Evolutionary conservation across 495 filamentous ascomycete genomes (phyloP), one percentile per base, ranked within the genome.

Genomic region (Aspergillus wentii): DNA sequence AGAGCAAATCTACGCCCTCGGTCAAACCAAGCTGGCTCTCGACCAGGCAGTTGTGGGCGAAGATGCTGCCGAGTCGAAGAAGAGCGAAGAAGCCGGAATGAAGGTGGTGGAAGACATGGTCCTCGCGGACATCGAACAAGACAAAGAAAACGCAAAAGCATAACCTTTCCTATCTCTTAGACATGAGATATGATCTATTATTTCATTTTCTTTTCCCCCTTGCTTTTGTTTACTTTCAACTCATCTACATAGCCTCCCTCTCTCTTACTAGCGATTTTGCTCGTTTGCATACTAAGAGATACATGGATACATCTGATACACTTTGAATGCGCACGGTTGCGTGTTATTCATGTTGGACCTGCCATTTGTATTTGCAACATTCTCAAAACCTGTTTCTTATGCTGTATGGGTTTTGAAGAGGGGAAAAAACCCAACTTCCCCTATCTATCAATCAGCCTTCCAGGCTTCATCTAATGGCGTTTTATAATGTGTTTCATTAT

Each of bases 11-110:
- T 80, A 87, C 52, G 80, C 83, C 13, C 73, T 96, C 0, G 91
- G 92, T 10, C 77, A 91, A 64, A 90, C 85, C 32, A 98, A 98
- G 64, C 66, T 98, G 17, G 83, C 83, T n/a, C 76, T 98, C 10
- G 94, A 96, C 53, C 79, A 88, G 47, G 76, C 85, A 40, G 89
- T 97, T 28, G 73, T 79, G 11, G 83, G 82, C 17, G 79, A 78
- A 15, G 72, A 71, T 18, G 67, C 61, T 3, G 66, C 49, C 17
- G 61, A 58, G 6, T 67, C 56, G 1, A 70, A 69, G 61, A 62
- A 72, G 56, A 64, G 54, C 10, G 79, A 85, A 50, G 70, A 73
- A 41, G 63, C 63, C 17, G 80, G 76, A 1, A 72, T 77, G 54
- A 72, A 80, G 57, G 61, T 68, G 11, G 81, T 88, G 2, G 74